Conservation (phyloP, 1,284 basidiomycete species). For the Athelia psychrophila region DNA sequence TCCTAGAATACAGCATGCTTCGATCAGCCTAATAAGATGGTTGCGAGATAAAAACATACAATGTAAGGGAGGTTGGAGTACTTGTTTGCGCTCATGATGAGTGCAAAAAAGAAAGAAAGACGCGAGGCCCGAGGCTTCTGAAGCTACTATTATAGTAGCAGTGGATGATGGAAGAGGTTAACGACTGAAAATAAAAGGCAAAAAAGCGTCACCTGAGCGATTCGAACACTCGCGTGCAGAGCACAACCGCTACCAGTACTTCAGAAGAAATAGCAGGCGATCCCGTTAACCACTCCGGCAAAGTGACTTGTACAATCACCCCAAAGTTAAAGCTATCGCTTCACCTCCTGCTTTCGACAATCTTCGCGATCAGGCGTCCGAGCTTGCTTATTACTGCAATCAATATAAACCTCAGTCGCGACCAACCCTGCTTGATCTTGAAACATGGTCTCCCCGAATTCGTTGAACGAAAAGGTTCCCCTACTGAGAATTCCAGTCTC, state of each 20-base stretch:
- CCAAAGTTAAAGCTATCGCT: no score
- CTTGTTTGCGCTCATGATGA: slow-evolving; percentile 67
- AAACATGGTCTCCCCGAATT: not conserved
- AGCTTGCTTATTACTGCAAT: no score
- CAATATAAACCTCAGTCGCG: no score
- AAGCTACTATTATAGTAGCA: no score
- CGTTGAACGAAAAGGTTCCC: slow-evolving; percentile 8
- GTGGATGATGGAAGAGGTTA: no score
- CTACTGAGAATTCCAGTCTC: slow-evolving; percentile 1
- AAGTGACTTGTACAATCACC: slow-evolving; percentile 57
- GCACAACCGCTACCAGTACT: slow-evolving; percentile 66
- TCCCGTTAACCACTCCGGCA: slow-evolving; percentile 92
- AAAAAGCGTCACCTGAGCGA: slow-evolving; percentile 79
- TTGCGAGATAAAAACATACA: slow-evolving; percentile 41
- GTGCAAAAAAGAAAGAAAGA: not conserved
- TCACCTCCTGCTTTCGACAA: no score
- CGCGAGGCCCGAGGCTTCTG: not conserved
- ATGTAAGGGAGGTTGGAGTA: slow-evolving; percentile 91
- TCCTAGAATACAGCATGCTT: slow-evolving; percentile 48
- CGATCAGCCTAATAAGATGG: not conserved
- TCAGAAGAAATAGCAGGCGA: slow-evolving; percentile 80
- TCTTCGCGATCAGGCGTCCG: no score
- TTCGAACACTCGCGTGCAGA: slow-evolving; percentile 86
- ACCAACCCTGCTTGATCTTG: not conserved
- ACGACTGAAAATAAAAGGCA: not conserved